These are phyloP conservation scores for Vanderwaltozyma tropicalis DNA, from an alignment of 805 yeast species.

Conservation along the genomic window DNA sequence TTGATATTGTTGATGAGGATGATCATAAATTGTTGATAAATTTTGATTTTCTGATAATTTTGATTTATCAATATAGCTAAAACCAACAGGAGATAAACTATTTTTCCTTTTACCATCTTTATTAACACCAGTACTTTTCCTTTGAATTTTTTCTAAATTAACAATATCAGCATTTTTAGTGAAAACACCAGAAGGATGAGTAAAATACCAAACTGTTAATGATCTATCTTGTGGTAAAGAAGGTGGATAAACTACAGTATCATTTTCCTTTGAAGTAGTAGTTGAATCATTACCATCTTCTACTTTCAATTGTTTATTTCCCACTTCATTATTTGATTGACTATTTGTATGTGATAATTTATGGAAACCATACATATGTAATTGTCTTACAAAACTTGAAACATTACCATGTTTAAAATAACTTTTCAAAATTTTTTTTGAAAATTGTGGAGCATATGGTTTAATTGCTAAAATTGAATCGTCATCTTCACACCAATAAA, in stretches of 20 bases:
- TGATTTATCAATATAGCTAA: constrained; percentile 13
- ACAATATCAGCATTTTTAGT: constrained; percentile 14
- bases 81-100: constrained; percentile 21
- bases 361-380: constrained; percentile 78
- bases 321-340: too few species aligned
- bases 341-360: constrained; percentile 35
- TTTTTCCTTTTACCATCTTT: constrained; percentile 26
- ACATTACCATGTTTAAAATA: constrained; percentile 76
- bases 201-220: constrained; percentile 20
- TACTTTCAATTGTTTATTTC: not conserved
- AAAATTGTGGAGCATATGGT: constrained; percentile 64
- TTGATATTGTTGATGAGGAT: not conserved
- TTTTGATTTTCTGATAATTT: not conserved
- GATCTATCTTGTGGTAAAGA: constrained; percentile 3
- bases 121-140: constrained; percentile 24
- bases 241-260: not conserved
- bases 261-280: not conserved
- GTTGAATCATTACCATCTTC: not conserved
- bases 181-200: constrained; percentile 24
- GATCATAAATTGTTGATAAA: constrained; percentile 1
- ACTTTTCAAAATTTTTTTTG: constrained; percentile 54
- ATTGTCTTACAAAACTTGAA: constrained; percentile 67
- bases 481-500: constrained; percentile 70
- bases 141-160: constrained; percentile 20
- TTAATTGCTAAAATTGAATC: constrained; percentile 61